Base-by-base conservation (phyloP, 192 early-diverging fungal genomes). In the Neocallimastix lanati region DNA sequence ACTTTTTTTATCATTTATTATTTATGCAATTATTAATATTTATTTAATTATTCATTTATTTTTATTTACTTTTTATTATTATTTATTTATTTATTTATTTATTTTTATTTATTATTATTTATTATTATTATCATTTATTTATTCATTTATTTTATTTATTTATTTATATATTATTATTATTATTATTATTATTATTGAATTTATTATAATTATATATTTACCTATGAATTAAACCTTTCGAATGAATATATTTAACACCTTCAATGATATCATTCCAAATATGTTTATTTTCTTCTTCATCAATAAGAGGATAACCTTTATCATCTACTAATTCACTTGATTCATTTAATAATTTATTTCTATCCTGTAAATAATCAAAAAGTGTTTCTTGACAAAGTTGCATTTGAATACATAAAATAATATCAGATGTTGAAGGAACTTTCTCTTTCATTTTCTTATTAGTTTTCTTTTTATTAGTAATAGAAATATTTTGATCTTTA, bases 371-470 rank as follows among this genome's bases (percentile, higher is more conserved):
- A n/a, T 67, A 67, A 67, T 67, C 50, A 67, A 11, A n/a, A n/a
- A 67, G 50, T 9, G 50, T 67, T 25, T 9, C 50, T n/a, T 67
- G 50, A 80, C 96, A 99, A 30, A 99, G 86, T 81, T 99, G 95
- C 97, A 99, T 95, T 81, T 96, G 94, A 77, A 95, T 91, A 83
- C 92, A 93, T 29, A 94, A 81, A 0, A 87, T 91, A 35, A 78
- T 80, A 67, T 67, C 50, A 7, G 50, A 67, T 4, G 3, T 21
- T 9, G 50, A 67, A n/a, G 50, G 25, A 9, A n/a, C 25, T 21
- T 67, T 67, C 0, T 67, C 50, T 67, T 67, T 67, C 50, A n/a
- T 67, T 11, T 67, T 67, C 9, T n/a, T 67, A 67, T 67, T 67
- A 11, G 4, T 11, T n/a, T 67, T 67, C 0, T 4, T 67, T 67